These are phyloP conservation scores for Stachybotrys chartarum DNA, from an alignment of 2,329 filamentous ascomycete species.

Conservation along the genomic window DNA sequence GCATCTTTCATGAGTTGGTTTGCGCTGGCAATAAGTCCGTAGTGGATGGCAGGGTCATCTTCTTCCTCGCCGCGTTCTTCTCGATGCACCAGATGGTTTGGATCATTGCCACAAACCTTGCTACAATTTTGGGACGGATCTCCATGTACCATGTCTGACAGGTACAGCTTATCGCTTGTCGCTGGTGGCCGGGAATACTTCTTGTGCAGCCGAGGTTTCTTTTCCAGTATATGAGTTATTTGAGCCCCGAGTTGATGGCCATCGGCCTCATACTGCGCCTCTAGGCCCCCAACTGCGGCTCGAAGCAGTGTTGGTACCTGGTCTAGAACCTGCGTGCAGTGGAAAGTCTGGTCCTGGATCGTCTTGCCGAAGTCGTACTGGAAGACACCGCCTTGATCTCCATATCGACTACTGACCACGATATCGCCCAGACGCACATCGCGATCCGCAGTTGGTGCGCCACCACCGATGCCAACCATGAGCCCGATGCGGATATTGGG, in stretches of 20 bases:
- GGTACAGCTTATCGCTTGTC: conserved; percentile 4
- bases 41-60: conserved; percentile 10
- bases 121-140: not conserved
- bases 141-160: conserved; percentile 2
- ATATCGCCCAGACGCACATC: conserved; percentile 23
- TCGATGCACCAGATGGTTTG: conserved; percentile 2
- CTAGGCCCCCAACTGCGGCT: conserved; percentile 5
- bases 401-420: conserved; percentile 9
- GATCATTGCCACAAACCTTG: conserved; percentile 3
- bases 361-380: conserved; percentile 16
- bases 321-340: conserved; percentile 5
- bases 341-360: conserved; percentile 8
- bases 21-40: conserved; percentile 8
- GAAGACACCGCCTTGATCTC: conserved; percentile 11
- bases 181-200: conserved; percentile 3
- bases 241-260: conserved; percentile 8
- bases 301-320: conserved; percentile 8
- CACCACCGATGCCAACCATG: conserved; percentile 27
- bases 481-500: conserved; percentile 19
- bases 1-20: conserved; percentile 14
- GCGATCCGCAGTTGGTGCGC: conserved; percentile 12
- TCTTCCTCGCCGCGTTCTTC: conserved; percentile 1
- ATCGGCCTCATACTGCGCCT: conserved; percentile 2
- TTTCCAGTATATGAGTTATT: conserved; percentile 1
- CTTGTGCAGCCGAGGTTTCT: conserved; percentile 2